Conservation (phyloP, 2,329 filamentous ascomycete species). For the Trichoderma afroharzianum region DNA sequence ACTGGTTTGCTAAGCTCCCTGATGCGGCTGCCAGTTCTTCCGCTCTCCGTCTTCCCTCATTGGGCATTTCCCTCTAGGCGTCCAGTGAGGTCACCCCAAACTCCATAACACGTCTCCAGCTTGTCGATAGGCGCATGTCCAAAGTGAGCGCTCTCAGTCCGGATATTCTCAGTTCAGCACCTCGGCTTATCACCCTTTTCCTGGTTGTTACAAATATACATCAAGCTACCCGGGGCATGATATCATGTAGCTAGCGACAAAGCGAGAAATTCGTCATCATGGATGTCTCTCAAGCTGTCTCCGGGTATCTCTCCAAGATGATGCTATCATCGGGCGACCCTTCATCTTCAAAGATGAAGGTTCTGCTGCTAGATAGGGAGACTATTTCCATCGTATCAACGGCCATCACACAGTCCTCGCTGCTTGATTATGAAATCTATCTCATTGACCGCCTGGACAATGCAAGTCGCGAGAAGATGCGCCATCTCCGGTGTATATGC, state of each 20-base stretch:
- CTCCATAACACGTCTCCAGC: constrained; percentile 13
- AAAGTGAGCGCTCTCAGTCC: not conserved
- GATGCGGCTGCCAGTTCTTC: constrained; percentile 1
- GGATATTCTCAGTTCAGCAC: not conserved
- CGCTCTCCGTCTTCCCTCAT: not conserved
- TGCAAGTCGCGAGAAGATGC: constrained; percentile 88
- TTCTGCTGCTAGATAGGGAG: constrained; percentile 86
- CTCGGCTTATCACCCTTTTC: not conserved
- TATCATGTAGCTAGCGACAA: constrained; percentile 6
- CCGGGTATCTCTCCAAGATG: constrained; percentile 96
- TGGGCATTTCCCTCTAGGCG: not conserved
- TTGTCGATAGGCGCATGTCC: not conserved
- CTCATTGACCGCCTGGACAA: constrained; percentile 96
- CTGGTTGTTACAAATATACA: not conserved
- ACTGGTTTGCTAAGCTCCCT: not conserved
- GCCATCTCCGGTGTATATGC: constrained; percentile 88
- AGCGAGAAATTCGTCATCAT: constrained; percentile 48
- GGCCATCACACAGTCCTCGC: constrained; percentile 88
- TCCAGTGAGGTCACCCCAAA: constrained; percentile 6
- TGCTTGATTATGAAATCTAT: constrained; percentile 96
- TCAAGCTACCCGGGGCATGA: constrained; percentile 3
- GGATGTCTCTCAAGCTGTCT: constrained; percentile 91
- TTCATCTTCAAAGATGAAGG: constrained; percentile 93
- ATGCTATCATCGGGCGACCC: constrained; percentile 69
- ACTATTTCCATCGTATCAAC: constrained; percentile 93